These are phyloP conservation scores for Rhamnella rubrinervis DNA, from an alignment of 331 rosid species.

Conservation along the genomic window DNA sequence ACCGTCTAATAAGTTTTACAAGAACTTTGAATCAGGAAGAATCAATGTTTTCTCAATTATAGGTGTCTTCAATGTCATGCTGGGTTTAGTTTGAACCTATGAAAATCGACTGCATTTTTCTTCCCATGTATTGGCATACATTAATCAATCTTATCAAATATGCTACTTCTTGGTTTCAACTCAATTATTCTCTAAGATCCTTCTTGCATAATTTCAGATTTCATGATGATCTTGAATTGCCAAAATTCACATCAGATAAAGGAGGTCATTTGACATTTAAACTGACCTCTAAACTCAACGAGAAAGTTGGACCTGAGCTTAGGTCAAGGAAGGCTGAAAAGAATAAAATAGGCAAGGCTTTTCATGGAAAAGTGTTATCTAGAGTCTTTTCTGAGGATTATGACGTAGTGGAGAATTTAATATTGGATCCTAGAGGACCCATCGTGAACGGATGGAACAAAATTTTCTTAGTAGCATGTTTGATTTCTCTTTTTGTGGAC, in stretches of 20 bases:
- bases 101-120: too few relatives aligned
- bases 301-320: constrained; percentile 2
- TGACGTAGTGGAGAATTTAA: constrained; percentile 37
- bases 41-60: too few relatives aligned
- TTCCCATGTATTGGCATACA: too few relatives aligned
- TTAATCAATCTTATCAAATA: too few relatives aligned
- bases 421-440: constrained; percentile 57
- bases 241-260: constrained; percentile 21
- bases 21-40: too few relatives aligned
- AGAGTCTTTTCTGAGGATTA: constrained; percentile 66
- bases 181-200: not conserved
- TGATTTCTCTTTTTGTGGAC: constrained; percentile 13
- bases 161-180: too few relatives aligned
- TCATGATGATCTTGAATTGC: constrained; percentile 39
- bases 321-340: not conserved
- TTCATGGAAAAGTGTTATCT: constrained; percentile 37
- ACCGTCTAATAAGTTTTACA: too few relatives aligned
- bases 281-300: constrained; percentile 15
- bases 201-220: constrained; percentile 35
- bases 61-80: too few relatives aligned
- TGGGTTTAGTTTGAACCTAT: too few relatives aligned
- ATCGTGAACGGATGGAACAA: constrained; percentile 47
- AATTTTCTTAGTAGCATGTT: constrained; percentile 41
- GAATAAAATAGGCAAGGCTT: constrained; percentile 20
- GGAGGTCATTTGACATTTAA: constrained; percentile 14